Evolutionary conservation across 805 yeast genomes (phyloP), one percentile per base, ranked within the genome.

Genomic region (Suhomyces prunicola): DNA sequence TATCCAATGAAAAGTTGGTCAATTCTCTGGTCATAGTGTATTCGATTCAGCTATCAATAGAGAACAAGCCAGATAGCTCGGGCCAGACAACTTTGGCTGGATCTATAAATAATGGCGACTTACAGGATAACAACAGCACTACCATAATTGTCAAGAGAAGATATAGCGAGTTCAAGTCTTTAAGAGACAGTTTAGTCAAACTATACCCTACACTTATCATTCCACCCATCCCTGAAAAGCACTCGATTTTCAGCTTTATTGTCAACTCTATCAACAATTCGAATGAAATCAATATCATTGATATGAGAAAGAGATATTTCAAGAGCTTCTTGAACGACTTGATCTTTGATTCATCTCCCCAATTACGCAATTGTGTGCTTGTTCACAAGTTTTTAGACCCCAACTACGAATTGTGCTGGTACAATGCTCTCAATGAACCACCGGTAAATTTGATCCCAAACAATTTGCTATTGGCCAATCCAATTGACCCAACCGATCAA

Each of bases 331-430:
- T 82, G 42, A 62, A 66, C 23, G 77, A 74, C 50, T 58, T 82
- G 35, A 58, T 72, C 4, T 59, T 62, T 6, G 72, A 71, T 53
- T 61, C 70, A 7, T 52, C 62, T 55, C 58, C 60, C 29, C 64
- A 62, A 12, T 58, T 82, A 6, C 60, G 66, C 24, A 56, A 65
- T 10, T 76, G 82, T 36, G 64, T 62, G 0, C 59, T 82, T 13
- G 54, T 80, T 10, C 71, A 61, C 51, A 79, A 79, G 57, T 82
- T 82, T 54, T 62, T 82, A 33, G 85, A 81, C 58, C 83, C 83
- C 5, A 67, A 71, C 64, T 75, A 72, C 48, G 83, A 79, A 56
- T 67, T 70, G 52, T 70, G 78, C 54, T 82, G 85, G 85, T 63
- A 67, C n/a, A 74, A 79, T 59, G 78, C 80, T 1, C 69, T 80